These are phyloP conservation scores for Chaetoscypha palmicola DNA, from an alignment of 2,329 filamentous ascomycete species.

Conservation along the genomic window DNA sequence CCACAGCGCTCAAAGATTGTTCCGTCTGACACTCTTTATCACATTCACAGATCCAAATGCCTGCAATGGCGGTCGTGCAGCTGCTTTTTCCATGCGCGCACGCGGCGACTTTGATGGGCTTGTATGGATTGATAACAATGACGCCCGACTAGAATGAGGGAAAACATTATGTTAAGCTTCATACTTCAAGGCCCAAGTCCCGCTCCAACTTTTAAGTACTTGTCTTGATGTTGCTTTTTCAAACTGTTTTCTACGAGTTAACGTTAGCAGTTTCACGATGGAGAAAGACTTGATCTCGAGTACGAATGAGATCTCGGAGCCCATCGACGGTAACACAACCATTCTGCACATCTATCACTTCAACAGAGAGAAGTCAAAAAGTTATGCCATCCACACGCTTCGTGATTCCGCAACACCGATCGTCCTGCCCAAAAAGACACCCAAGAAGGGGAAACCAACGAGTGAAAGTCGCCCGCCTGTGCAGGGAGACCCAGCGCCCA, in stretches of 20 bases:
- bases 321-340: not conserved
- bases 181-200: too few relatives aligned
- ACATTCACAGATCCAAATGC: not conserved
- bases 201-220: too few relatives aligned
- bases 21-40: not conserved
- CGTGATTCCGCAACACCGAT: conserved; percentile 11
- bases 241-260: too few relatives aligned
- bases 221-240: too few relatives aligned
- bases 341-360: conserved; percentile 15
- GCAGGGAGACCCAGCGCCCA: not conserved
- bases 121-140: too few relatives aligned
- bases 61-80: not conserved
- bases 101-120: not conserved
- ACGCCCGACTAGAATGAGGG: too few relatives aligned
- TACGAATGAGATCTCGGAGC: not conserved
- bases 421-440: not conserved
- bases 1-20: not conserved
- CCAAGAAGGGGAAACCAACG: not conserved
- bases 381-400: conserved; percentile 12
- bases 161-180: too few relatives aligned
- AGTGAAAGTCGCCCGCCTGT: not conserved
- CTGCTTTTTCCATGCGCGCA: not conserved
- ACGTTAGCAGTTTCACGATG: not conserved
- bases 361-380: conserved; percentile 2
- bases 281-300: not conserved